A percentile compares a stretch with the other conserved stretches of the same genome.
phyloP scores from a whole-genome alignment of 2,329 filamentous ascomycete genomes.

The Microdochium paspali region DNA sequence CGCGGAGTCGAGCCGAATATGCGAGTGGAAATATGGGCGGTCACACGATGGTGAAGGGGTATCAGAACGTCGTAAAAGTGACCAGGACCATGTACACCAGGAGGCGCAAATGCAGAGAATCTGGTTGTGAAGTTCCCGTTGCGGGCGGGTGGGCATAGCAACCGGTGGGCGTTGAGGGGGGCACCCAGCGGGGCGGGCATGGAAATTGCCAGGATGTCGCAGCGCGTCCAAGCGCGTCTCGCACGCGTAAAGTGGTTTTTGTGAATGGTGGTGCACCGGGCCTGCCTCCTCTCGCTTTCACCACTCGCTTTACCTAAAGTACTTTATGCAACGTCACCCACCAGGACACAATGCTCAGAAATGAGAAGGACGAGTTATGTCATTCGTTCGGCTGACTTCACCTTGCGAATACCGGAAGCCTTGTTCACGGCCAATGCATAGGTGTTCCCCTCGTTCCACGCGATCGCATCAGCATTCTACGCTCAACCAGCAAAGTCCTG shows the following conservation, averaged over 20 bases:
- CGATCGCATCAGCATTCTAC: too few relatives aligned
- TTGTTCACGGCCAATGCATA: too few relatives aligned
- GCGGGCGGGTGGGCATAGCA: conserved; percentile 1
- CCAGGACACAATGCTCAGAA: too few relatives aligned
- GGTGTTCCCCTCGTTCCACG: too few relatives aligned
- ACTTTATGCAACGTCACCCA: too few relatives aligned
- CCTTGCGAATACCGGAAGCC: too few relatives aligned
- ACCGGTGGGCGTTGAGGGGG: neutral
- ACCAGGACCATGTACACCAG: neutral
- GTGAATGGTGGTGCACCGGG: too few relatives aligned
- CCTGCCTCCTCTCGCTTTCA: too few relatives aligned
- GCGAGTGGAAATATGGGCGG: neutral
- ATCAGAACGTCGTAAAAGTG: neutral
- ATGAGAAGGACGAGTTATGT: too few relatives aligned
- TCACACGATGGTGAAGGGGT: neutral
- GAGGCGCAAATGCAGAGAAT: neutral
- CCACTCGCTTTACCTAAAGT: too few relatives aligned
- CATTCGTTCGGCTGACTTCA: too few relatives aligned
- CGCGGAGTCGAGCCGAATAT: neutral
- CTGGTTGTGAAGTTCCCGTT: neutral
- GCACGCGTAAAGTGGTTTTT: neutral
- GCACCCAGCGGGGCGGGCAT: neutral
- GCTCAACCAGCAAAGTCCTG: too few relatives aligned
- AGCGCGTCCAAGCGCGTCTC: neutral
- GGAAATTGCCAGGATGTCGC: neutral